Percentiles rank a stretch among this genome's conserved stretches.
These are phyloP conservation scores for Jatropha podagrica DNA, from an alignment of 441 rosid genomes.

Conservation along the genomic window DNA sequence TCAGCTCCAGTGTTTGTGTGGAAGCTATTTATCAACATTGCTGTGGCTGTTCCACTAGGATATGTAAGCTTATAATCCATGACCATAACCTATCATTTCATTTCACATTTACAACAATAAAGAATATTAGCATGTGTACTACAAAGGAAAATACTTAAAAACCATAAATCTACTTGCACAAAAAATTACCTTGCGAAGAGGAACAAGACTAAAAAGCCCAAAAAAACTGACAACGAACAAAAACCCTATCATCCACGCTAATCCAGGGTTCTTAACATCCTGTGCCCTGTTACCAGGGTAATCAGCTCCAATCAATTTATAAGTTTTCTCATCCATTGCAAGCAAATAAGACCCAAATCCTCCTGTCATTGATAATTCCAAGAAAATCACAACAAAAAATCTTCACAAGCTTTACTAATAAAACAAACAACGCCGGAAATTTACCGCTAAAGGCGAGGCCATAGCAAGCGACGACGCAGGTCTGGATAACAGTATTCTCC, in stretches of 20 bases:
- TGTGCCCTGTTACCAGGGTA: constrained; percentile 75
- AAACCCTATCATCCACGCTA: constrained; percentile 92
- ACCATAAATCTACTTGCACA: neutral
- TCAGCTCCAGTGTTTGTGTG: constrained; percentile 86
- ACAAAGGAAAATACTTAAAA: neutral
- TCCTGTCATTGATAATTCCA: constrained; percentile 40
- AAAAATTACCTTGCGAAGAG: constrained; percentile 69
- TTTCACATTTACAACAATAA: neutral
- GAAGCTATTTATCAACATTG: constrained; percentile 90
- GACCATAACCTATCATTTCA: constrained; percentile 64
- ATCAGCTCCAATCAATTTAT: constrained; percentile 72
- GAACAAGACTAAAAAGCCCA: constrained; percentile 84
- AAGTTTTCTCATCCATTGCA: constrained; percentile 86
- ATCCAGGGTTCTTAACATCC: constrained; percentile 75
- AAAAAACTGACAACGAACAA: constrained; percentile 81
- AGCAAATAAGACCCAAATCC: constrained; percentile 84
- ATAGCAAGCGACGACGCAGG: constrained; percentile 91
- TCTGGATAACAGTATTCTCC: constrained; percentile 86
- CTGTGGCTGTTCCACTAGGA: constrained; percentile 96
- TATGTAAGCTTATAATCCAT: constrained; percentile 88
- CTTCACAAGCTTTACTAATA: neutral
- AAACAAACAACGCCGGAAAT: no score
- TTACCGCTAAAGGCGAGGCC: constrained; percentile 90
- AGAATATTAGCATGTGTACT: neutral
- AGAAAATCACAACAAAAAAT: neutral